A percentile compares a stretch with the other conserved stretches of the same genome.
These are phyloP conservation scores for Fusarium nygamai DNA, from an alignment of 2,329 filamentous ascomycete species.

Conservation along the genomic window DNA sequence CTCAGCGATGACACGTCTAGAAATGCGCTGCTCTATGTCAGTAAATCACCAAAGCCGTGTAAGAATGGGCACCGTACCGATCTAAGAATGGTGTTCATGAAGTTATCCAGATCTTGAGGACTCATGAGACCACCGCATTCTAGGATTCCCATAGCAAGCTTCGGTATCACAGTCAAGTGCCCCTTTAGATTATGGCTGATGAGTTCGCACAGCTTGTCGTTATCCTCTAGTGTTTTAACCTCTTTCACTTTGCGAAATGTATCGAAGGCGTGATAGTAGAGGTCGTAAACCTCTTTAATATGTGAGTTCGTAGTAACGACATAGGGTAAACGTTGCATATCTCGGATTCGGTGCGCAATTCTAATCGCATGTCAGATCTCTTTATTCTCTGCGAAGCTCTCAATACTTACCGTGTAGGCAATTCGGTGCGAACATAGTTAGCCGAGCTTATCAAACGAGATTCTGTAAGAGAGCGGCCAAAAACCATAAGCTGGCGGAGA, in stretches of 20 bases:
- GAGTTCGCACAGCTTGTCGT: conserved; percentile 84
- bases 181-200: conserved; percentile 83
- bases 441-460: conserved; percentile 89
- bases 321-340: conserved; percentile 97
- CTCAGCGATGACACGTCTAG: conserved; percentile 94
- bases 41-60: neutral
- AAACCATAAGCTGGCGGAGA: conserved; percentile 95
- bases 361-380: conserved; percentile 54
- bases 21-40: conserved; percentile 74
- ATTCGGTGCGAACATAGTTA: conserved; percentile 96
- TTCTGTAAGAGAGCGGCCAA: conserved; percentile 92
- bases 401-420: conserved; percentile 69
- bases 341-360: conserved; percentile 91
- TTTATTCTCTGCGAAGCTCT: neutral
- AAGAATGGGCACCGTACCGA: conserved; percentile 69
- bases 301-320: conserved; percentile 96
- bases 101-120: conserved; percentile 83
- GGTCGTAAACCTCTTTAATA: conserved; percentile 92
- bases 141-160: conserved; percentile 91
- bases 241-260: conserved; percentile 85
- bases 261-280: conserved; percentile 98
- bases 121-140: conserved; percentile 88
- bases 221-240: conserved; percentile 86
- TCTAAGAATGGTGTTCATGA: conserved; percentile 93
- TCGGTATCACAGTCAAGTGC: conserved; percentile 92